Evolutionary conservation across 2,329 filamentous ascomycete genomes (phyloP), one percentile per base, ranked within the genome.

Genomic region (Mariannaea sp.): DNA sequence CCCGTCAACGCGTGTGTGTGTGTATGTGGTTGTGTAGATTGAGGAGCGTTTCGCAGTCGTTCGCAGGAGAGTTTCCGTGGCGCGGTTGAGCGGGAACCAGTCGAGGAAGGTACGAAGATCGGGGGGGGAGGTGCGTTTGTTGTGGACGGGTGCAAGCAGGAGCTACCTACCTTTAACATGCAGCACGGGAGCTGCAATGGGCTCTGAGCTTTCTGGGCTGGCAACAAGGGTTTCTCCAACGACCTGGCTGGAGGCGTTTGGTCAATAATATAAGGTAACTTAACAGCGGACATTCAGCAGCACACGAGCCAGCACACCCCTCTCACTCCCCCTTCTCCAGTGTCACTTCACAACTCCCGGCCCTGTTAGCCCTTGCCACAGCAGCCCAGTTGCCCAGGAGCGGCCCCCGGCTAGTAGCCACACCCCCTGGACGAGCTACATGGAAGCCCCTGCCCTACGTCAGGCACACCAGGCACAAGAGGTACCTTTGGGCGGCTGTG

Each of bases 141-240:
- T 32, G 45, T 44, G 45, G 36, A 45, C 36, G 45, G 51, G 45
- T 35, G 45, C 51, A 35, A 16, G 45, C 45, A 54, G 51, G 45
- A 54, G 45, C 51, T 49, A 49, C 45, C 51, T 40, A 49, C 45
- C 51, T 54, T 54, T 49, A 49, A 54, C 51, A 41, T 54, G 27
- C 45, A 45, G 46, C 36, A 35, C 26, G 45, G 32, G 9, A 49
- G 40, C 45, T 44, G 45, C 45, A 39, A 49, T 45, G 49, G 45
- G 51, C 51, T 29, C 41, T 17, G 47, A 55, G 39, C 39, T 20
- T n/a, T n/a, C n/a, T n/a, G n/a, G n/a, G n/a, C 32, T 54, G 38
- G 42, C 35, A 35, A 22, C 32, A 24, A 10, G 35, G 43, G 33
- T 14, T 50, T 39, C 41, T 19, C 49, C 19, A 41, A 33, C n/a